phyloP scores from a whole-genome alignment of 164 flowering plant genomes.

The Amborella trichopoda region DNA sequence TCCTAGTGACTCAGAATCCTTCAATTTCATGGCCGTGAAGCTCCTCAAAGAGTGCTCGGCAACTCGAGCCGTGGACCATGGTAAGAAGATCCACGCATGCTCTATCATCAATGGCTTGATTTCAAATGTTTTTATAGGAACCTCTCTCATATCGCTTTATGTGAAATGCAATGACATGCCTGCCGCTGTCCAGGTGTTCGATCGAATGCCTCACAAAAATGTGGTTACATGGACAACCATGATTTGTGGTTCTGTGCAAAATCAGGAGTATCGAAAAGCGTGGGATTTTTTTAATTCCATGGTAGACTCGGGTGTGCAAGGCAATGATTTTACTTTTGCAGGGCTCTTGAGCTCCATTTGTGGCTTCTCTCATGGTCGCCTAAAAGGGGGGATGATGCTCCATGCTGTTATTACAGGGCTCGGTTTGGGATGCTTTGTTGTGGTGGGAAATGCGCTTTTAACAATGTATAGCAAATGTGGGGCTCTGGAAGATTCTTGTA shows the following conservation, averaged over 20 bases:
- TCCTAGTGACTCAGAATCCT: too few species aligned
- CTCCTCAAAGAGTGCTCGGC: constrained; percentile 43
- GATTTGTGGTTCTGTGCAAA: neutral
- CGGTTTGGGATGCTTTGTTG: neutral
- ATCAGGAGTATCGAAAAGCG: neutral
- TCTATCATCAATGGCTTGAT: constrained; percentile 41
- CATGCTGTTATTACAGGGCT: neutral
- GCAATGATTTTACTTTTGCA: neutral
- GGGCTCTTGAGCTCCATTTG: neutral
- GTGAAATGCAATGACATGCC: constrained; percentile 1
- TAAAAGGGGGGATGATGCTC: neutral
- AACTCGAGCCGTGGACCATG: constrained; percentile 26
- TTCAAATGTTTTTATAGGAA: constrained; percentile 17
- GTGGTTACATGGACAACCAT: neutral
- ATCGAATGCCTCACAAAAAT: neutral
- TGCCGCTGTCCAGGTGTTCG: neutral
- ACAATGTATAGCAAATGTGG: constrained; percentile 6
- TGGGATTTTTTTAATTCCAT: neutral
- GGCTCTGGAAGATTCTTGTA: neutral
- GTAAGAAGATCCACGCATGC: constrained; percentile 51
- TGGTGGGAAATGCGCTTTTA: neutral
- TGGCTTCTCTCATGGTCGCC: neutral
- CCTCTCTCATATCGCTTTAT: constrained; percentile 13
- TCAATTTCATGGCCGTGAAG: neutral
- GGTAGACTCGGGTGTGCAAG: neutral